Evolutionary conservation across 164 flowering plant species (phyloP), one percentile per base, ranked within the genome.

Genomic region (Umbilicus rupestris): DNA sequence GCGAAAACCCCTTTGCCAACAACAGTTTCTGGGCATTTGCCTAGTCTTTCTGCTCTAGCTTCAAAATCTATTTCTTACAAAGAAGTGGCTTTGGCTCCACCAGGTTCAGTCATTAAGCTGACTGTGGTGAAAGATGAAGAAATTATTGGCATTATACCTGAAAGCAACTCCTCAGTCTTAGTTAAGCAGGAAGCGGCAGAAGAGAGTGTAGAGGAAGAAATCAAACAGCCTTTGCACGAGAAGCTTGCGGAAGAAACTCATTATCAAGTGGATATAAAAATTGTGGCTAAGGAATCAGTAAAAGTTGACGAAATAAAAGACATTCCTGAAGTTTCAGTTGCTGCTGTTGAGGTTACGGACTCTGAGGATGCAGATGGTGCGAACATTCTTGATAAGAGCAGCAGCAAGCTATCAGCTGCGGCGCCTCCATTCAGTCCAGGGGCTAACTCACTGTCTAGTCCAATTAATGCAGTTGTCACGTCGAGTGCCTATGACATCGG

Each of bases 371-470:
- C 68, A 17, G 49, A 70, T 58, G 58, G 66, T 63, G 83, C 77
- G 37, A 86, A 78, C 47, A 37, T 71, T 24, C 45, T 37, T 20
- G 87, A 80, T 37, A 63, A 63, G 77, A 64, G 76, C 55, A 85
- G 81, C 39, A 84, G 88, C 66, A 88, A 87, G 79, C 94, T 93
- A 60, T 93, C 98, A 16, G 97, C 97, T 65, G 78, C 89, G 42
- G 98, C 98, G 67, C 82, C 70, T 64, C 98, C 98, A 22, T 93
- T 87, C 80, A 85, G 71, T 69, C 98, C 98, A 0, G 78, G 81
- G 28, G 26, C 79, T 39, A 46, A 68, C 22, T 63, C 84, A 59
- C 66, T 78, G 73, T 65, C 68, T 72, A 82, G 72, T 63, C 68
- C 75, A 12, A 67, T 77, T 68, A 81, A 72, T 63, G 50, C 82